These are phyloP conservation scores for Trichothecium roseum DNA, from an alignment of 2,329 filamentous ascomycete genomes.

Conservation along the genomic window DNA sequence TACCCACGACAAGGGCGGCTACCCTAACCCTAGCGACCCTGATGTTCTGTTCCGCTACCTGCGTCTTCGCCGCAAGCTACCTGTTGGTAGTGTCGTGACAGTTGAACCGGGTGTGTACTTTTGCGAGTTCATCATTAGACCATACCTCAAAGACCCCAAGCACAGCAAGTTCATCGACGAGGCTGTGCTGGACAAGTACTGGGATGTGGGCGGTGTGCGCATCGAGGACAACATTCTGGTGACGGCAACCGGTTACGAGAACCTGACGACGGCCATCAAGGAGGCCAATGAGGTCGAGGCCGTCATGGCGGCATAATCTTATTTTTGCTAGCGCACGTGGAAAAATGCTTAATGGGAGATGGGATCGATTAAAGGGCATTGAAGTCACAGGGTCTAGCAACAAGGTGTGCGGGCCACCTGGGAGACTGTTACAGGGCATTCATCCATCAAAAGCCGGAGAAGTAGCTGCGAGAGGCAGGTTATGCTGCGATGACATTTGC, in stretches of 20 bases:
- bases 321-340: too few relatives aligned
- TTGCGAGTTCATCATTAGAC: constrained; percentile 77
- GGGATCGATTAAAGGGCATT: too few relatives aligned
- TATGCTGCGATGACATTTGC: too few relatives aligned
- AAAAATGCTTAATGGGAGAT: too few relatives aligned
- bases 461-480: too few relatives aligned
- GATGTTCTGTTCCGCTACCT: constrained; percentile 85
- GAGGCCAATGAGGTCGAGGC: constrained; percentile 51
- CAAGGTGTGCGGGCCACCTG: too few relatives aligned
- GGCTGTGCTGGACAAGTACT: constrained; percentile 65
- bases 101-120: constrained; percentile 96
- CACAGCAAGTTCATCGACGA: constrained; percentile 69
- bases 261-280: constrained; percentile 63
- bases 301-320: constrained; percentile 5
- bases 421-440: too few relatives aligned
- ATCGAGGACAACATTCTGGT: constrained; percentile 67
- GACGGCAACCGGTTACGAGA: constrained; percentile 57
- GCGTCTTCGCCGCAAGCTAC: constrained; percentile 64
- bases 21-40: constrained; percentile 65
- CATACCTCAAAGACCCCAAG: constrained; percentile 62
- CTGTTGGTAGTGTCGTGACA: constrained; percentile 75
- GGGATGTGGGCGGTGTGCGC: constrained; percentile 66
- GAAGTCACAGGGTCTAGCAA: too few relatives aligned
- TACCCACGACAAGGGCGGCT: constrained; percentile 77
- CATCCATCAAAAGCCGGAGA: too few relatives aligned